Base-by-base conservation (phyloP, 805 yeast genomes). In the Hanseniaspora mollemarum region DNA sequence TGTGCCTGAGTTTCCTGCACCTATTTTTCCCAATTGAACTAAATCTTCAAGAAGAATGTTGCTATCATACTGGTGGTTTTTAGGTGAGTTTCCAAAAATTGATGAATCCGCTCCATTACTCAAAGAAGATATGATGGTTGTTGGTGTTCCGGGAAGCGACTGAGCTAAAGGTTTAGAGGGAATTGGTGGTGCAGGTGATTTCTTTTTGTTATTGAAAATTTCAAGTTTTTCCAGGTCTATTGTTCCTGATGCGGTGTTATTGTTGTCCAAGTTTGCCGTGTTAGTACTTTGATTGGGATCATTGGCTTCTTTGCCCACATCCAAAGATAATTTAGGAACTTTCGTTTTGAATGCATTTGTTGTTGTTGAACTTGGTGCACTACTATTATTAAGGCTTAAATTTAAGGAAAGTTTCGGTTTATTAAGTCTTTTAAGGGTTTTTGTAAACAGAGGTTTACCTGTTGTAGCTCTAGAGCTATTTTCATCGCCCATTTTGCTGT, bases 1-100 rank as follows among this genome's bases (percentile, higher is more conserved):
- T 1, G 87, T 80, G 2, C 99, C 99, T 12, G 95, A 87, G 62
- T 86, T 88, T 12, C 99, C 99, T 26, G 86, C 75, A 9, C 99
- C 99, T 46, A 92, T 71, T 54, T 79, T 80, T 54, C 85, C 80
- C 48, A 92, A 63, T 31, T 80, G 77, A 15, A 87, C 76, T 24
- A 92, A 66, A 60, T 92, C 96, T 39, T 78, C 78, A 38, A 74
- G 73, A 49, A 35, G 31, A 7, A 18, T 32, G 28, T 19, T 25
- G 8, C 26, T 31, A 8, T 39, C 36, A 18, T 48, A 39, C 8
- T 38, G 12, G 8, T 10, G 21, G 21, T 16, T 29, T 29, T 32
- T n/a, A n/a, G 7, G 15, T 6, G 36, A 32, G 36, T n/a, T 18
- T 16, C 15, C 43, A 21, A 16, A 24, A 9, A 26, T 29, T 10